Base-by-base conservation (phyloP, 176 grass and related monocot genomes). In the Zoysia japonica region DNA sequence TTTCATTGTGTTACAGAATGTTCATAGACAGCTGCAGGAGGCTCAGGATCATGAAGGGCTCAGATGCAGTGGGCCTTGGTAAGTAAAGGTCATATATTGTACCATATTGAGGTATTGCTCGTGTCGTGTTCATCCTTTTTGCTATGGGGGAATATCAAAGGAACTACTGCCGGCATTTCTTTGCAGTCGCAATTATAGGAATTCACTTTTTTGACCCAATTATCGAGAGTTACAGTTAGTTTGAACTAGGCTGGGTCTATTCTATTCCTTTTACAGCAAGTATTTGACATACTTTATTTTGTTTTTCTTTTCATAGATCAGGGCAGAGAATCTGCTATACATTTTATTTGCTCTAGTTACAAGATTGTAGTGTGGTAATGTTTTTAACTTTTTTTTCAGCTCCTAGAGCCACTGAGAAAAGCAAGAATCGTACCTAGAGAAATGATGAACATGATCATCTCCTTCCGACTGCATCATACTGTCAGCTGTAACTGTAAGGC, bases 11-110 rank as follows among this genome's bases (percentile, higher is more conserved):
- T 71, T 41, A 47, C 77, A 88, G 87, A 71, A 88, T 88, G 87
- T 88, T 88, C 81, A 76, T 47, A 20, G 81, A 75, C 76, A 80
- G 47, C 76, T 88, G 81, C 49, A 84, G 87, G 71, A 84, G 87
- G 81, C 77, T 88, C 64, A 80, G 87, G 76, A 88, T 88, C 65
- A 88, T 88, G 87, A 88, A 88, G 87, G 76, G 81, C 16, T 80
- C 87, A 14, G 87, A 88, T 76, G 87, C 87, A 75, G 87, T 88
- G 63, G 87, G 87, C 54, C 81, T 88, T 65, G 81, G 87, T 88
- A 88, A 88, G 87, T 80, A 75, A 20, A 48, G 19, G 45, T 64
- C 50, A 28, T 47, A 14, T 61, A 7, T 45, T 36, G 51, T 61
- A 62, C 19, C 59, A 83, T 61, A 74, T 74, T 20, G 19, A 62